phyloP scores from a whole-genome alignment of 2,329 filamentous ascomycete genomes.

The Stenocarpella maydis region DNA sequence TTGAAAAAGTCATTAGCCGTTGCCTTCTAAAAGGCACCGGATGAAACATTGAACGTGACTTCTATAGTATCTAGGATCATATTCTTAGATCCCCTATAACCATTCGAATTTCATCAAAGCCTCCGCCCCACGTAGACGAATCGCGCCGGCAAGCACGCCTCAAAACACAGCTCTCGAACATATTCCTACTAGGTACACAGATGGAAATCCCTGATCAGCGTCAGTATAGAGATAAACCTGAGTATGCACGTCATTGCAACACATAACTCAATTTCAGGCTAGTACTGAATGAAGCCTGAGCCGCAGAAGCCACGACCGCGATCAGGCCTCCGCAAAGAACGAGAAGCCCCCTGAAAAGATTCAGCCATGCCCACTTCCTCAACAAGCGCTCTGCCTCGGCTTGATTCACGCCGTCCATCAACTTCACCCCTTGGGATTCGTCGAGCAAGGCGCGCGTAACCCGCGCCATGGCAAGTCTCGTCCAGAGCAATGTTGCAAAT shows the following conservation, averaged over 20 bases:
- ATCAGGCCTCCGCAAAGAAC: background rate
- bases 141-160: no score
- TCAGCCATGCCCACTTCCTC: constrained; percentile 18
- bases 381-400: constrained; percentile 12
- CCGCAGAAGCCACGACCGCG: background rate
- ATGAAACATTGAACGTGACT: no score
- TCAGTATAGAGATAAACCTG: background rate
- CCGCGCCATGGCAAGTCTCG: background rate
- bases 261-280: background rate
- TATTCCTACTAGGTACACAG: no score
- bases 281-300: background rate
- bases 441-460: background rate
- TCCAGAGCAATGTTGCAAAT: constrained; percentile 13
- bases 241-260: background rate
- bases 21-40: no score
- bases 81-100: no score
- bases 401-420: background rate
- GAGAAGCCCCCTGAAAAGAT: background rate
- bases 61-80: no score
- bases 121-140: background rate
- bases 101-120: background rate
- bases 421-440: background rate
- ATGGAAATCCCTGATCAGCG: no score
- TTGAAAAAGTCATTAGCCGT: no score
- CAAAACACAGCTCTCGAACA: no score